A percentile compares a stretch with the other conserved stretches of the same genome.
Evolutionary conservation across 164 flowering plant genomes (phyloP).

Genomic region (Umbellularia californica): DNA sequence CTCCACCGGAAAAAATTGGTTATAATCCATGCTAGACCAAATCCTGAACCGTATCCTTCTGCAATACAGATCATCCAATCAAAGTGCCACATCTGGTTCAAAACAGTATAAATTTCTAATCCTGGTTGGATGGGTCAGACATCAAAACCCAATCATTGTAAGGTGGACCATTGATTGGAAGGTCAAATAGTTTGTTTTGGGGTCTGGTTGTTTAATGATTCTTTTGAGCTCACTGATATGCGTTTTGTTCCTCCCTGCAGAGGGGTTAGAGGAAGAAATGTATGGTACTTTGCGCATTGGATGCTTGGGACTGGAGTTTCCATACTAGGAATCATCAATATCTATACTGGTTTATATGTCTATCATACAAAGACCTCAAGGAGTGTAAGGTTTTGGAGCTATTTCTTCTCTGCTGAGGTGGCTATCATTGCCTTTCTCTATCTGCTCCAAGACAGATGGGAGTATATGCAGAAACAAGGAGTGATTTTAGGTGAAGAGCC

Average conservation of each 20-base stretch:
- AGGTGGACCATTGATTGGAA: not conserved
- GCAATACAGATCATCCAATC: too few relatives aligned
- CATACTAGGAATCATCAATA: constrained; percentile 57
- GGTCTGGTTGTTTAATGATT: not conserved
- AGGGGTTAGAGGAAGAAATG: constrained; percentile 50
- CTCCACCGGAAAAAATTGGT: too few relatives aligned
- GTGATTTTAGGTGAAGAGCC: constrained; percentile 31
- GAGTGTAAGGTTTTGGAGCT: constrained; percentile 43
- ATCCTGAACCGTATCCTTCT: too few relatives aligned
- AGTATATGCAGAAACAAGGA: constrained; percentile 48
- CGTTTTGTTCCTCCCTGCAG: constrained; percentile 25
- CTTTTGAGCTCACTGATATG: not conserved
- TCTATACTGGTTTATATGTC: constrained; percentile 70
- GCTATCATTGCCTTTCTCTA: constrained; percentile 48
- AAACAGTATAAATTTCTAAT: too few relatives aligned
- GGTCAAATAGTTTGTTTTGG: not conserved
- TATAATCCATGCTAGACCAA: too few relatives aligned
- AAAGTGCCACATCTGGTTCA: too few relatives aligned
- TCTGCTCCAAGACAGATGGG: constrained; percentile 74
- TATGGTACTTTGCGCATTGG: constrained; percentile 80
- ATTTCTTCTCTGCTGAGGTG: constrained; percentile 58
- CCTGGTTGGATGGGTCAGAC: not conserved
- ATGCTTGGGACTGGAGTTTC: constrained; percentile 52
- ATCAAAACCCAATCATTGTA: not conserved
- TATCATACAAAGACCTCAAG: constrained; percentile 46